Evolutionary conservation across 306 rosid genomes (phyloP).

Genomic region (Prunus salicina): DNA sequence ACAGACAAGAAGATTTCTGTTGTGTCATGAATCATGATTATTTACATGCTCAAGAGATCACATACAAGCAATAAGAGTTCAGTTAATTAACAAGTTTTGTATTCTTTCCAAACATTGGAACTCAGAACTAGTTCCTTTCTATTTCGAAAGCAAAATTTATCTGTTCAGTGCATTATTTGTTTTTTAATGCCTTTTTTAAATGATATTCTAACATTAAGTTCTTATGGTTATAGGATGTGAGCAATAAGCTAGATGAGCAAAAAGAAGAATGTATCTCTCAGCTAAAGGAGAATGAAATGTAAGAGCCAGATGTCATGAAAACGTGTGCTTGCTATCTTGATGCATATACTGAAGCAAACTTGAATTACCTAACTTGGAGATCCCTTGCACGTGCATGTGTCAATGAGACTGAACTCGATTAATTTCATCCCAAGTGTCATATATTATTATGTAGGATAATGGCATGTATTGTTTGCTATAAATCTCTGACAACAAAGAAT

Average conservation of each 20-base stretch:
- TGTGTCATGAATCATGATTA: not conserved
- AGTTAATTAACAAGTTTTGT: not conserved
- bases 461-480: not conserved
- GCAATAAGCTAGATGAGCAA: conserved; percentile 90
- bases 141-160: not conserved
- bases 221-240: conserved; percentile 66
- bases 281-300: conserved; percentile 95
- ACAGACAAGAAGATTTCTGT: not conserved
- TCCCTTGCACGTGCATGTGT: not conserved
- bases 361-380: not conserved
- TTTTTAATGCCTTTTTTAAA: not conserved
- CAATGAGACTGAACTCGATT: not conserved
- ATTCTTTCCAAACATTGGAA: not conserved
- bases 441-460: not conserved
- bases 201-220: conserved; percentile 13
- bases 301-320: conserved; percentile 39
- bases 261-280: conserved; percentile 86
- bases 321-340: conserved; percentile 5
- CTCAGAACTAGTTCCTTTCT: not conserved
- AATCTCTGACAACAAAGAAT: not conserved
- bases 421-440: not conserved
- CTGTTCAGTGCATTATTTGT: not conserved
- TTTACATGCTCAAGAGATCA: not conserved
- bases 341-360: not conserved
- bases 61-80: not conserved